phyloP scores from a whole-genome alignment of 2,329 filamentous ascomycete genomes.

The Colletotrichum lentis region DNA sequence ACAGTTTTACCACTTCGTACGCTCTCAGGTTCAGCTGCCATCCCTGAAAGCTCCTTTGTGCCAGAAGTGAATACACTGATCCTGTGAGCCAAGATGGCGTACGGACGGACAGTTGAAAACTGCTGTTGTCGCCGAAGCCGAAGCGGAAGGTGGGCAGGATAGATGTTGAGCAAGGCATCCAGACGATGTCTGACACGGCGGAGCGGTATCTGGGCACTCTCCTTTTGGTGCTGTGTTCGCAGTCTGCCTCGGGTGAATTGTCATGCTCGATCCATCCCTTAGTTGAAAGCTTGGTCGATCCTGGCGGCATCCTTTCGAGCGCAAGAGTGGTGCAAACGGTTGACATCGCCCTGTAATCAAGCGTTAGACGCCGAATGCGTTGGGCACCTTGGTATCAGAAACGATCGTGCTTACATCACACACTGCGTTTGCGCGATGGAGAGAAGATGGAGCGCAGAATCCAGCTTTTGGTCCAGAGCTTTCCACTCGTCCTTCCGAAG shows the following conservation, averaged over 20 bases:
- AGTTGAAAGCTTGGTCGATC: neutral
- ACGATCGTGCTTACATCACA: constrained; percentile 37
- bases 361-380: neutral
- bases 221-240: neutral
- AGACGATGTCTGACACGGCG: neutral
- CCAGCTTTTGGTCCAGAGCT: constrained; percentile 36
- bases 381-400: neutral
- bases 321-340: neutral
- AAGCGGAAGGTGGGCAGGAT: neutral
- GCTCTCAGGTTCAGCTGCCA: constrained; percentile 6
- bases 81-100: constrained; percentile 12
- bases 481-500: constrained; percentile 40
- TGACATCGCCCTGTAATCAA: neutral
- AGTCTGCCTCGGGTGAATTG: neutral
- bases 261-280: neutral
- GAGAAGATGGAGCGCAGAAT: constrained; percentile 36
- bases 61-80: constrained; percentile 16
- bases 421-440: constrained; percentile 38
- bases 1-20: neutral
- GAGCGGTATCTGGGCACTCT: neutral
- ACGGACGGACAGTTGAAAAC: neutral
- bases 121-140: neutral
- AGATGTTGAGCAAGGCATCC: neutral
- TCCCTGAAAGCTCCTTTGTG: neutral
- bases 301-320: neutral